Percentiles rank a stretch among this genome's conserved stretches.
phyloP scores from a whole-genome alignment of 805 yeast genomes.

The Kluyveromyces lactis region DNA sequence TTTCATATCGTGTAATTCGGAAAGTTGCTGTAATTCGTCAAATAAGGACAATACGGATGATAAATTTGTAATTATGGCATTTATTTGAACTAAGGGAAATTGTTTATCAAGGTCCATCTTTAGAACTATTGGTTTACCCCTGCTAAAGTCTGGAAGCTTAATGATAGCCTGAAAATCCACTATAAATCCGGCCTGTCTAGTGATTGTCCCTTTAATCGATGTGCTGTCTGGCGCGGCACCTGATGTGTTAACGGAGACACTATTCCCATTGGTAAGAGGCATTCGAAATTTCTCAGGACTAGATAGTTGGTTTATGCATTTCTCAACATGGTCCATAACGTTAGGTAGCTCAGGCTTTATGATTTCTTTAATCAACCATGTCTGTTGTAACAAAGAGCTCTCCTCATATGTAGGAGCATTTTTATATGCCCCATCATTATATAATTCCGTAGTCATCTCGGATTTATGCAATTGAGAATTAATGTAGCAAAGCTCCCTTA shows the following conservation, averaged over 20 bases:
- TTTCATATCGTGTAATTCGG: neutral
- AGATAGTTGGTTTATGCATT: constrained; percentile 34
- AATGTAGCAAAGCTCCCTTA: too few species aligned
- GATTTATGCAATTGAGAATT: neutral
- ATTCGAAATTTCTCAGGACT: constrained; percentile 40
- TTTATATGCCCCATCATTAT: constrained; percentile 16
- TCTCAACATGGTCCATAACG: constrained; percentile 35
- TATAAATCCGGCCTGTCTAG: constrained; percentile 46
- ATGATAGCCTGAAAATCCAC: constrained; percentile 38
- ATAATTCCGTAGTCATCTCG: constrained; percentile 29
- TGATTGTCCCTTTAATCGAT: constrained; percentile 48
- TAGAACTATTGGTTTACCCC: constrained; percentile 34
- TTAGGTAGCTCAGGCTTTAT: constrained; percentile 41
- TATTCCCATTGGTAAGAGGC: constrained; percentile 34
- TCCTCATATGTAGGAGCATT: constrained; percentile 1
- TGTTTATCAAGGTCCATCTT: constrained; percentile 30
- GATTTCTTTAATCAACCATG: constrained; percentile 41
- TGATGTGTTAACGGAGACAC: neutral
- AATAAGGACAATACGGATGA: constrained; percentile 16
- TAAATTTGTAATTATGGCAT: constrained; percentile 25
- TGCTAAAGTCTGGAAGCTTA: constrained; percentile 31
- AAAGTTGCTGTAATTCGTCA: constrained; percentile 34
- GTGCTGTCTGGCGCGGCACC: constrained; percentile 10
- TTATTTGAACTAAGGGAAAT: constrained; percentile 36
- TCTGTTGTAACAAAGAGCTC: constrained; percentile 24